Conservation (phyloP, 495 filamentous ascomycete species). For the Tetracladium marchalianum region DNA sequence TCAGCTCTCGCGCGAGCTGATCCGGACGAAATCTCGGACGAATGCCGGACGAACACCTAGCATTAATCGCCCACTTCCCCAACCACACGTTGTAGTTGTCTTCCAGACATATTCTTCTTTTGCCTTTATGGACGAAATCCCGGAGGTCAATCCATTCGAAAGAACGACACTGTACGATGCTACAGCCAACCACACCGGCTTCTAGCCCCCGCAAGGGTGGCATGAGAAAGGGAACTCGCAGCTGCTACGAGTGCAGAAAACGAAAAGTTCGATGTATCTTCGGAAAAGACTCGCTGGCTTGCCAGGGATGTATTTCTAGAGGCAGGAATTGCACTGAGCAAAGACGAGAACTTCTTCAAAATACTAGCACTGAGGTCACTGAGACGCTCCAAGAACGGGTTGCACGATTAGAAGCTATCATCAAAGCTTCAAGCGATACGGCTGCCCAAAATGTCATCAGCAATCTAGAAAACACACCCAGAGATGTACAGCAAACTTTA, state of each 20-base stretch:
- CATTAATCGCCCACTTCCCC: too few species aligned
- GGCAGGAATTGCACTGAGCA: conserved; percentile 1
- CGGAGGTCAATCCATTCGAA: too few species aligned
- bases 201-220: not conserved
- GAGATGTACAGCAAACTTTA: too few species aligned
- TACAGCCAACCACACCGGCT: conserved; percentile 7
- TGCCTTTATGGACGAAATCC: too few species aligned
- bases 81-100: too few species aligned
- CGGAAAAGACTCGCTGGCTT: not conserved
- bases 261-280: conserved; percentile 40
- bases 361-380: not conserved
- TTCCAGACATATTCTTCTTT: too few species aligned
- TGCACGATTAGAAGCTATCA: conserved; percentile 1
- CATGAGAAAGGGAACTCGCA: conserved; percentile 38
- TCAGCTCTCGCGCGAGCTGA: not conserved
- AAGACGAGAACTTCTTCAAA: not conserved
- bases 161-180: too few species aligned
- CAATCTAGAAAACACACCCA: too few species aligned
- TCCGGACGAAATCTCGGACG: too few species aligned
- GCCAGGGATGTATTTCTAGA: not conserved
- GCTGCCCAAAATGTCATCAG: too few species aligned
- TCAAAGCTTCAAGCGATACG: not conserved
- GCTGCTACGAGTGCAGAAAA: conserved; percentile 44
- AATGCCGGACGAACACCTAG: too few species aligned
- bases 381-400: conserved; percentile 1